A percentile compares a stretch with the other conserved stretches of the same genome.
phyloP scores from a whole-genome alignment of 2,329 filamentous ascomycete species.

The Sclerotiophoma versabilis region DNA sequence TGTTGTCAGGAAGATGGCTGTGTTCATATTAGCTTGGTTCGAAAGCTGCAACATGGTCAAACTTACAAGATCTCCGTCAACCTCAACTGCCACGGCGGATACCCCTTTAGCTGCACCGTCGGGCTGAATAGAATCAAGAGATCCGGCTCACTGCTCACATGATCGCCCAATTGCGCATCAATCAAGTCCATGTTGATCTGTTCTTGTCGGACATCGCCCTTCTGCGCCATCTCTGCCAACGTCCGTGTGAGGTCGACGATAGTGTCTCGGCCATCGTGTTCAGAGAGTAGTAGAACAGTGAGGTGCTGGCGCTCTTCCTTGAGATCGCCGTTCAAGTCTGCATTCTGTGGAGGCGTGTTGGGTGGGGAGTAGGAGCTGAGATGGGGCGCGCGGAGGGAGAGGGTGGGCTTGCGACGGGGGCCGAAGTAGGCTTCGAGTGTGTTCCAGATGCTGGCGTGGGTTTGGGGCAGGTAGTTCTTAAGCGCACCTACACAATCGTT shows the following conservation, averaged over 20 bases:
- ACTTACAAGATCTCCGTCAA: conserved; percentile 90
- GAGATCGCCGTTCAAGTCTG: conserved; percentile 48
- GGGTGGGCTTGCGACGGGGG: conserved; percentile 66
- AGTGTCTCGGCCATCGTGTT: conserved; percentile 88
- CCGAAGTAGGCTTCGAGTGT: conserved; percentile 92
- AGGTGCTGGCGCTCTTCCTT: conserved; percentile 52
- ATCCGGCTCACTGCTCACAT: conserved; percentile 87
- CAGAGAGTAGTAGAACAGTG: conserved; percentile 79
- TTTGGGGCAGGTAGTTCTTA: conserved; percentile 86
- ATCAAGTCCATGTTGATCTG: conserved; percentile 89
- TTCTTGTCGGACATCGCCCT: conserved; percentile 77
- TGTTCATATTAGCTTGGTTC: conserved; percentile 16
- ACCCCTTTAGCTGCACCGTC: conserved; percentile 82
- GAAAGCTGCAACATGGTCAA: conserved; percentile 15
- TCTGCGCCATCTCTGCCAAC: conserved; percentile 92
- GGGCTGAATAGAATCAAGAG: conserved; percentile 87
- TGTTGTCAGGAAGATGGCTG: conserved; percentile 70
- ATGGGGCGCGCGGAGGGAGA: conserved; percentile 77
- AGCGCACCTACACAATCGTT: conserved; percentile 69
- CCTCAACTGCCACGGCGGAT: conserved; percentile 95
- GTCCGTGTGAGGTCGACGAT: conserved; percentile 96
- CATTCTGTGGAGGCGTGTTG: conserved; percentile 49
- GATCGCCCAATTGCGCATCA: conserved; percentile 81
- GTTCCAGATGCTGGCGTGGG: conserved; percentile 78
- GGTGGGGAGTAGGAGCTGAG: conserved; percentile 64